Percentiles rank a stretch among this genome's conserved stretches.
Evolutionary conservation across 805 yeast species (phyloP).

Genomic region (Schizosaccharomyces japonicus): DNA sequence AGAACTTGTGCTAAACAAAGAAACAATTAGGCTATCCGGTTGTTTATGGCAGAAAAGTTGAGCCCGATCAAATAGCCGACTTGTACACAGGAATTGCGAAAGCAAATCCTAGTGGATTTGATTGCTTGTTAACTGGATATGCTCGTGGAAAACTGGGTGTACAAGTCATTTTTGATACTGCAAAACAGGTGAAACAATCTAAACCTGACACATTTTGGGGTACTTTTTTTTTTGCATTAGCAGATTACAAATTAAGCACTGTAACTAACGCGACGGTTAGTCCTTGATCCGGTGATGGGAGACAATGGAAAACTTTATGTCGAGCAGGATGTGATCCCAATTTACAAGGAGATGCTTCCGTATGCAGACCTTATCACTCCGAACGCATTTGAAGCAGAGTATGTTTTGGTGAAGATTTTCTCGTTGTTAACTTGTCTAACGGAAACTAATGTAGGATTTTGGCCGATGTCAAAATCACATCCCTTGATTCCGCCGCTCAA

Average conservation of each 20-base stretch:
- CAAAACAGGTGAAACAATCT: constrained; percentile 16
- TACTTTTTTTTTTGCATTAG: too few species aligned
- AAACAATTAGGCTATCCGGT: constrained; percentile 27
- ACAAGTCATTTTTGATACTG: constrained; percentile 24
- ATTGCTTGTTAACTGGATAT: constrained; percentile 59
- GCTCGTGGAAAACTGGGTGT: constrained; percentile 39
- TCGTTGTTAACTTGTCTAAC: constrained; percentile 15
- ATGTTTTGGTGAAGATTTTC: constrained; percentile 29
- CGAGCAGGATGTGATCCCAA: constrained; percentile 30
- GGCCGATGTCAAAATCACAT: neutral
- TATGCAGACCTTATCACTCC: constrained; percentile 49
- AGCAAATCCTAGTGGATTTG: constrained; percentile 27
- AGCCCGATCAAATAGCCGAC: constrained; percentile 23
- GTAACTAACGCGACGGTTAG: constrained; percentile 20
- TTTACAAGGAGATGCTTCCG: constrained; percentile 25
- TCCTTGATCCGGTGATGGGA: constrained; percentile 80
- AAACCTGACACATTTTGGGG: constrained; percentile 10
- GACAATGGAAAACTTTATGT: constrained; percentile 74
- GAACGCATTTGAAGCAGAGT: constrained; percentile 68
- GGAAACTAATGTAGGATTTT: constrained; percentile 5
- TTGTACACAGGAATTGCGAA: constrained; percentile 32
- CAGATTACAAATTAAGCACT: too few species aligned
- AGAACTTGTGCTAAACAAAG: neutral
- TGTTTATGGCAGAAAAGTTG: constrained; percentile 26
- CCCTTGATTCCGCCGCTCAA: constrained; percentile 6